Evolutionary conservation across 225 moss, liverwort and hornwort species (phyloP), one percentile per base, ranked within the genome.

Genomic region (Antitrichia curtipendula): DNA sequence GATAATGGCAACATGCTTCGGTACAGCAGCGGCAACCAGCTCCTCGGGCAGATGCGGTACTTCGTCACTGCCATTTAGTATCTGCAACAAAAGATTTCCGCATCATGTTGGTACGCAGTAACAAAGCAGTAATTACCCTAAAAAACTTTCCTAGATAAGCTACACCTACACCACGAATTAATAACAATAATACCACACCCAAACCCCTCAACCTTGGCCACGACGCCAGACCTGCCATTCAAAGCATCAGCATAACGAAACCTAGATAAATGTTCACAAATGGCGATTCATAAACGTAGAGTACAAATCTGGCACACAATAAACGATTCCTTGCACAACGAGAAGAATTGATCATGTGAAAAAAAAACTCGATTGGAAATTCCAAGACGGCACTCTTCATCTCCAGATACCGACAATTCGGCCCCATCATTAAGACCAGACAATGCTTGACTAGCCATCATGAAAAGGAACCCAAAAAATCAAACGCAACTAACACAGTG

Each of bases 1-100:
- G 64, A 98, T 97, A 38, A 98, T 96, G 58, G 98, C 97, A 56
- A 98, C 96, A 84, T 98, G 98, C 90, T 90, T 95, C 61, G 98
- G 98, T 87, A 98, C 80, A 84, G 94, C 87, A 66, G 94, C 91
- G 49, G 94, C 90, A 82, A 91, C 87, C 83, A 98, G 91, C 86
- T 96, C 98, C 43, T 90, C 87, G 19, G 98, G 97, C 69, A 96
- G 77, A 69, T 84, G 80, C 80, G 74, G 89, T 43, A 82, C 78
- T 83, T 88, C 89, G 62, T 81, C 91, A 59, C 85, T 49, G 28
- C 86, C 92, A 72, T 85, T 84, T 81, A 81, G 49, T 84, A 88
- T 86, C 94, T 94, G 89, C 89, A 73, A 40, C 53, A 85, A 64
- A 40, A 52, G 53, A 84, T 69, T 84, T 86, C 82, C n/a, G 70